A percentile compares a stretch with the other conserved stretches of the same genome.
These are phyloP conservation scores for Backusella tarrabulga DNA, from an alignment of 192 early-diverging fungal species.

Conservation along the genomic window DNA sequence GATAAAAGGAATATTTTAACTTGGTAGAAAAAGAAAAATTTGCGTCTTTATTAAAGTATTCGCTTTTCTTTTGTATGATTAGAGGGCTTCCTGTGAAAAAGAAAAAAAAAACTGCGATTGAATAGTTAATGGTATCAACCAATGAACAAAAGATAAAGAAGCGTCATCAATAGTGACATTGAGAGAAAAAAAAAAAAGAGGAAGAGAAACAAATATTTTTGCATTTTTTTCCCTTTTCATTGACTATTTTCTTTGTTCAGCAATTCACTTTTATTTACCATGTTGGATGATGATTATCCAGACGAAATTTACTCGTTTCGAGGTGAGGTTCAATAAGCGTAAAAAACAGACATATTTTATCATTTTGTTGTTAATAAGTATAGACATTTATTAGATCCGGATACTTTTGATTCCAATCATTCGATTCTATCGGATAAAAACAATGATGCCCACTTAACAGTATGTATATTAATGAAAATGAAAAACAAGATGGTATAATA, in stretches of 20 bases:
- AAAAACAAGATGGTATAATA: not conserved
- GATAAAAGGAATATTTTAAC: no score
- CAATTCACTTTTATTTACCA: not conserved
- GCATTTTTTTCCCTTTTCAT: not conserved
- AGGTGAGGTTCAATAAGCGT: not conserved
- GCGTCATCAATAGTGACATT: not conserved
- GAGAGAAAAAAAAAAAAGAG: not conserved
- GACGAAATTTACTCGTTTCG: conserved; percentile 2
- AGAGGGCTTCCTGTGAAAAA: not conserved
- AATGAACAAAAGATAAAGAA: conserved; percentile 1
- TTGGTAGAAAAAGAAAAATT: not conserved
- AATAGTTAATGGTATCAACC: not conserved
- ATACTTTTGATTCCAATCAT: not conserved
- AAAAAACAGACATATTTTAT: not conserved
- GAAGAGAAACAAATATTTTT: not conserved
- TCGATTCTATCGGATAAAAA: not conserved
- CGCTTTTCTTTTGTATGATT: not conserved
- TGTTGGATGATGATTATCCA: not conserved
- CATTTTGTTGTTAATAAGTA: not conserved
- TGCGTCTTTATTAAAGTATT: not conserved
- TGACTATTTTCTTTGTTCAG: not conserved
- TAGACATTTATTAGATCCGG: not conserved
- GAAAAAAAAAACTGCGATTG: not conserved
- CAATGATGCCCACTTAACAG: conserved; percentile 10
- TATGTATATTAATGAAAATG: not conserved